Conservation (phyloP, 306 rosid species). For the Inga laurina region DNA sequence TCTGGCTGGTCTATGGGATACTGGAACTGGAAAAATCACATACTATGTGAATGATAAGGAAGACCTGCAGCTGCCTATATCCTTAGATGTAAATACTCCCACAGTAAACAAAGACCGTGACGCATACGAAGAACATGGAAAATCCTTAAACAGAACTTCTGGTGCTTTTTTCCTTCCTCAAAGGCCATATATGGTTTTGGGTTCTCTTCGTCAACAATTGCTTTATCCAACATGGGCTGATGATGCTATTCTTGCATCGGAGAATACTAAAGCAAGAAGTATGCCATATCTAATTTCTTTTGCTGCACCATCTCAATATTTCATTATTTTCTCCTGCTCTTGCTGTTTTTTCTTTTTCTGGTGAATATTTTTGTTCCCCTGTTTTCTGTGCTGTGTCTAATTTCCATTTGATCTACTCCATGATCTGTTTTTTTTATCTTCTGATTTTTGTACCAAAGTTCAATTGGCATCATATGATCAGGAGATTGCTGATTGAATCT, state of each 20-base stretch:
- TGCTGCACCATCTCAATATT: neutral
- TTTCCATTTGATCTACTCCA: neutral
- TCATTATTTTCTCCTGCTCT: neutral
- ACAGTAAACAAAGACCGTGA: constrained; percentile 32
- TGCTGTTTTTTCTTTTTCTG: neutral
- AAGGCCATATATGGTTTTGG: constrained; percentile 97
- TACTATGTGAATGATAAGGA: constrained; percentile 61
- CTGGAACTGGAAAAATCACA: constrained; percentile 76
- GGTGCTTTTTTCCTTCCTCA: constrained; percentile 89
- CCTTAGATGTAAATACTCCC: constrained; percentile 42
- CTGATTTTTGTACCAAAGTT: neutral
- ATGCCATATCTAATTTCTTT: constrained; percentile 35
- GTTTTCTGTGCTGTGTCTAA: constrained; percentile 2
- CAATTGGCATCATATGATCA: neutral
- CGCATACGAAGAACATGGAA: constrained; percentile 33
- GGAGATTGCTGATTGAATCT: constrained; percentile 25
- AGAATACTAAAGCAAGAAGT: constrained; percentile 47
- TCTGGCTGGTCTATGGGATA: constrained; percentile 93
- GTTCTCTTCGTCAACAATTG: constrained; percentile 87
- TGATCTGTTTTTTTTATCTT: neutral
- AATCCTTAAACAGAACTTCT: constrained; percentile 51
- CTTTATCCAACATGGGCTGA: constrained; percentile 92
- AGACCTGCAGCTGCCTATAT: constrained; percentile 37
- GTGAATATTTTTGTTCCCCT: neutral
- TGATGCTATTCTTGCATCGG: constrained; percentile 46